Percentiles rank a stretch among this genome's conserved stretches.
phyloP scores from a whole-genome alignment of 208 protist species.

The Trypanosoma theileri region DNA sequence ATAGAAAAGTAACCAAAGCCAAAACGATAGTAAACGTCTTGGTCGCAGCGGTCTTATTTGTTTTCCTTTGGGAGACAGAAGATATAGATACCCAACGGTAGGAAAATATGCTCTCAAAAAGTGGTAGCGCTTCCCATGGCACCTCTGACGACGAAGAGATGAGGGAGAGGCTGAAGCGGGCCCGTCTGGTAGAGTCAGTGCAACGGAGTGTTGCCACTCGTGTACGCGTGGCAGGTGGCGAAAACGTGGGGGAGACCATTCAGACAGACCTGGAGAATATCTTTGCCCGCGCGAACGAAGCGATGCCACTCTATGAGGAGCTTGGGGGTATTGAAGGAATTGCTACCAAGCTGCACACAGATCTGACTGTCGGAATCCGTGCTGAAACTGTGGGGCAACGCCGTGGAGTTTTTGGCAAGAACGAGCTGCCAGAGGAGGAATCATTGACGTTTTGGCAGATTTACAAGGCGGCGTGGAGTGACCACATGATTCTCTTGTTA shows the following conservation, averaged over 20 bases:
- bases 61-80: too few relatives aligned
- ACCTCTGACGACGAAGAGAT: conserved; percentile 36
- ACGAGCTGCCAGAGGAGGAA: conserved; percentile 70
- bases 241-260: conserved; percentile 34
- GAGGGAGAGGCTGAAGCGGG: conserved; percentile 28
- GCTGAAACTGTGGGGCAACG: conserved; percentile 35
- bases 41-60: too few relatives aligned
- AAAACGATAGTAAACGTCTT: too few relatives aligned
- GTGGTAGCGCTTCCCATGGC: conserved; percentile 33
- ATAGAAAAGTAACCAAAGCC: too few relatives aligned
- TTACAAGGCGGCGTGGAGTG: conserved; percentile 71
- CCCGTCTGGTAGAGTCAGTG: conserved; percentile 33
- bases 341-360: conserved; percentile 40
- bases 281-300: conserved; percentile 58
- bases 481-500: conserved; percentile 83
- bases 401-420: conserved; percentile 53
- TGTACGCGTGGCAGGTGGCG: conserved; percentile 24
- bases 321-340: conserved; percentile 61
- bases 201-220: conserved; percentile 18
- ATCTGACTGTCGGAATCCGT: conserved; percentile 41
- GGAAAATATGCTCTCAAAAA: too few relatives aligned
- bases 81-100: too few relatives aligned
- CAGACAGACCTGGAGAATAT: conserved; percentile 52
- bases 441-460: conserved; percentile 81
- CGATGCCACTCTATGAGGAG: conserved; percentile 49